Base-by-base conservation (phyloP, 1,284 basidiomycete genomes). In the Trichosporon coremiiforme region DNA sequence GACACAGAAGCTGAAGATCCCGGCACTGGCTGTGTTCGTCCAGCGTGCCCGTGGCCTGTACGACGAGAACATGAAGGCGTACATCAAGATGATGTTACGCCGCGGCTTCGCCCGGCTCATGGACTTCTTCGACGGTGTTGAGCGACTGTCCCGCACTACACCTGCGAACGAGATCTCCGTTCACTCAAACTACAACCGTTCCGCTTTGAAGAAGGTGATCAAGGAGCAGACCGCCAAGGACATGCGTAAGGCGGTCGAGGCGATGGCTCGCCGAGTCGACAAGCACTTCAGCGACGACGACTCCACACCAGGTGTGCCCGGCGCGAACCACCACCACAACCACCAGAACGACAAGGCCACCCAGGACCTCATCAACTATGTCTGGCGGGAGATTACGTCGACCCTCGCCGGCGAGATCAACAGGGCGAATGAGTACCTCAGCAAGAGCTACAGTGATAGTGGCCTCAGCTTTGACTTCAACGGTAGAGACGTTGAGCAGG, bases 101-200 rank as follows among this genome's bases (percentile, higher is more conserved):
- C 86, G 95, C 66, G 92, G 94, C 0, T 91, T 99, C 76, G 87
- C 90, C 1, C 93, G 92, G 79, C 88, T 97, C 73, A 92, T 96
- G 74, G 96, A 98, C 82, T 98, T 92, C 82, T 95, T 97, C 29
- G 93, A 96, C 70, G 94, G 93, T 1, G 87, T 98, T 47, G 95
- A 98, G 76, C 88, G 91, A 13, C 86, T 94, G 2, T 85, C 98
- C 29, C 90, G 91, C 77, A 91, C 90, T 2, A 92, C 91, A 0
- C 90, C 91, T 1, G 88, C 94, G 0, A 88, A 86, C 45, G 94
- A 98, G 77, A 88, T 98, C 12, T 84, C 89, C 2, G 88, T 90
- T 66, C 94, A 92, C 78, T 86, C 87, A 69, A 89, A 87, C 62
- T 98, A 93, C 82, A 92, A 87, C 74, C 90, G 90, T 75, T 88